These are phyloP conservation scores for Colletotrichum acutatum DNA, from an alignment of 2,329 filamentous ascomycete species.

Conservation along the genomic window DNA sequence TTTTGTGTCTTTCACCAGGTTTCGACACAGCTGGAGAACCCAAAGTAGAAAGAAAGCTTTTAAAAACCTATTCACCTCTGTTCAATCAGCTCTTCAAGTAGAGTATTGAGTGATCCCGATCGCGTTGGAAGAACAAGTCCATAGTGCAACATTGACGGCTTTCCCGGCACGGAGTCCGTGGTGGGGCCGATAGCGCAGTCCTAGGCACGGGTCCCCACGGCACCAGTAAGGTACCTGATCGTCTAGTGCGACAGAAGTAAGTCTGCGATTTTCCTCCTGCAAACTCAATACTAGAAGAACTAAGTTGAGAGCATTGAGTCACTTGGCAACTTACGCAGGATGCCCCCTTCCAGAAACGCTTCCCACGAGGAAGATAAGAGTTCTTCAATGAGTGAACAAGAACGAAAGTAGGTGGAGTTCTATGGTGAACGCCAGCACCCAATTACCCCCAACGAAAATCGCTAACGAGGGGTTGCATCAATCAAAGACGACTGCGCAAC, in stretches of 20 bases:
- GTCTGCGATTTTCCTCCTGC: background rate
- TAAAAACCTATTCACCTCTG: no score
- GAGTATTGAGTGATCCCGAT: background rate
- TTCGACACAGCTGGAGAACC: no score
- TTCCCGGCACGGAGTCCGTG: background rate
- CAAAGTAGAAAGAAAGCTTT: no score
- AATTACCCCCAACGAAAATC: no score
- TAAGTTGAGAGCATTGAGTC: background rate
- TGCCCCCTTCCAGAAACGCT: background rate
- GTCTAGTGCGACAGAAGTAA: background rate
- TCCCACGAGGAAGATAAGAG: background rate
- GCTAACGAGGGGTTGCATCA: background rate
- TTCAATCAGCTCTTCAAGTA: background rate
- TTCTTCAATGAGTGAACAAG: conserved; percentile 10
- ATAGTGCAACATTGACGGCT: background rate
- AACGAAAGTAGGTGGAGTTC: conserved; percentile 4
- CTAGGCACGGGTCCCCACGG: background rate
- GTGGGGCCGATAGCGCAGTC: background rate
- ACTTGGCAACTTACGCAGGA: background rate
- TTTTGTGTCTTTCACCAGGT: background rate
- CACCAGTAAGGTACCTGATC: background rate
- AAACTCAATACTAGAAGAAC: background rate
- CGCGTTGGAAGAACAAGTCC: background rate
- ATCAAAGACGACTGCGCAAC: conserved; percentile 44
- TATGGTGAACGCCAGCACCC: background rate